These are phyloP conservation scores for Ascobolus immersus DNA, from an alignment of 495 filamentous ascomycete species.

Conservation along the genomic window DNA sequence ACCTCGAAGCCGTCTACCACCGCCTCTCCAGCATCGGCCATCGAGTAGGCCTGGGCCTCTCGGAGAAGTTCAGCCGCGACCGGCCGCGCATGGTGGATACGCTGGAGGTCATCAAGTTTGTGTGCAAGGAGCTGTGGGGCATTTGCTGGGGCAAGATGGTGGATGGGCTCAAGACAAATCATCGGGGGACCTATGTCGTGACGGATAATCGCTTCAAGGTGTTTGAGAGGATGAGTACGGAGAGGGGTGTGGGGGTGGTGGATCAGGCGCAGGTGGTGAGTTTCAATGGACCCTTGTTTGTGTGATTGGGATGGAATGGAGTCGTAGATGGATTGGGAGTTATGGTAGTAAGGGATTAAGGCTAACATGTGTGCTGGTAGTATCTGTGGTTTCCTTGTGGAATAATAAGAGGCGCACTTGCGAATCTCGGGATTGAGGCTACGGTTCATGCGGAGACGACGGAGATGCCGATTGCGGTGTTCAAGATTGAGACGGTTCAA, in stretches of 20 bases:
- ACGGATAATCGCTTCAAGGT: constrained; percentile 86
- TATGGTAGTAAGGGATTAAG: no score
- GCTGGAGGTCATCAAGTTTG: constrained; percentile 82
- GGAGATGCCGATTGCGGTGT: constrained; percentile 68
- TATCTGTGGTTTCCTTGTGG: constrained; percentile 91
- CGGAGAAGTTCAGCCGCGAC: constrained; percentile 74
- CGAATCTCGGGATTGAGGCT: constrained; percentile 71
- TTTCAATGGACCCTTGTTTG: no score
- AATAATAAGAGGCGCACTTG: constrained; percentile 64
- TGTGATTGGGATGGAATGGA: no score
- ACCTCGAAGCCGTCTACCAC: constrained; percentile 57
- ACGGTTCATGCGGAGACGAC: constrained; percentile 70
- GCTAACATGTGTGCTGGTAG: no score
- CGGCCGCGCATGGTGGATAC: constrained; percentile 67
- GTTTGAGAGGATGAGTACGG: constrained; percentile 62
- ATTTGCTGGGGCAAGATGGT: constrained; percentile 87
- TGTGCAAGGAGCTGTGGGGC: constrained; percentile 94
- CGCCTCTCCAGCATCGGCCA: constrained; percentile 71
- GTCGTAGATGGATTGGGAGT: no score
- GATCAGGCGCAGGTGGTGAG: constrained; percentile 56
- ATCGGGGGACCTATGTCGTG: constrained; percentile 84
- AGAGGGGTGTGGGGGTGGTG: constrained; percentile 42
- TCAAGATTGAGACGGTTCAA: constrained; percentile 76
- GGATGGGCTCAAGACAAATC: constrained; percentile 96
- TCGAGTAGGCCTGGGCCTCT: constrained; percentile 73